Percentiles rank a stretch among this genome's conserved stretches.
These are phyloP conservation scores for Taphrina sp. DNA, from an alignment of 1,139 yeast species.

Conservation along the genomic window DNA sequence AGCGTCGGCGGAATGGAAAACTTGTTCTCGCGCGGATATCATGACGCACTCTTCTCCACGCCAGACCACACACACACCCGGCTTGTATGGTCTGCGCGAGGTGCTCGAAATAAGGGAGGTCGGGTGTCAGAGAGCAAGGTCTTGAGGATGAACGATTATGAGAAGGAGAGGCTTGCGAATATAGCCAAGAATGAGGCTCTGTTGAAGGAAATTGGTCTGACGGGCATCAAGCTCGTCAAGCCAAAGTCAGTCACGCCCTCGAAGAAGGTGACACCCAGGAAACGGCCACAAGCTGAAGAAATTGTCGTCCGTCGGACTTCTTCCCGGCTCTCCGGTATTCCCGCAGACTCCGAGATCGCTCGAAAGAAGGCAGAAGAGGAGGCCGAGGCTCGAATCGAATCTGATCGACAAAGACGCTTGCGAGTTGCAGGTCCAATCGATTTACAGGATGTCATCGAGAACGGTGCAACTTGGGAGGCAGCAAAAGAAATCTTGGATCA, in stretches of 20 bases:
- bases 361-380: constrained; percentile 38
- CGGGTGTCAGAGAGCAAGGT: neutral
- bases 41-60: too few relatives aligned
- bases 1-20: too few relatives aligned
- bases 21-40: too few relatives aligned
- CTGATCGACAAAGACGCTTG: constrained; percentile 35
- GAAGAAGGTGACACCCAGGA: constrained; percentile 6
- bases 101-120: neutral
- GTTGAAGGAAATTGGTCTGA: constrained; percentile 39
- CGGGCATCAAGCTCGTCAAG: constrained; percentile 19
- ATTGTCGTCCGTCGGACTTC: constrained; percentile 43
- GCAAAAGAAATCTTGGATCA: constrained; percentile 19
- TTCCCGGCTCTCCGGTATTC: constrained; percentile 44
- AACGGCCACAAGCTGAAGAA: neutral
- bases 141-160: constrained; percentile 49
- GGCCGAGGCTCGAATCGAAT: constrained; percentile 36
- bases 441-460: constrained; percentile 34
- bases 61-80: too few relatives aligned
- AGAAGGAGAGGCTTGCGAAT: constrained; percentile 63
- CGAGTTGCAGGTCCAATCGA: constrained; percentile 34
- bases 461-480: constrained; percentile 24
- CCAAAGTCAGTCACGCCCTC: constrained; percentile 5
- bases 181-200: constrained; percentile 57
- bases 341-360: constrained; percentile 40
- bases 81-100: neutral